phyloP scores from a whole-genome alignment of 164 flowering plant species.

The Stephania japonica region DNA sequence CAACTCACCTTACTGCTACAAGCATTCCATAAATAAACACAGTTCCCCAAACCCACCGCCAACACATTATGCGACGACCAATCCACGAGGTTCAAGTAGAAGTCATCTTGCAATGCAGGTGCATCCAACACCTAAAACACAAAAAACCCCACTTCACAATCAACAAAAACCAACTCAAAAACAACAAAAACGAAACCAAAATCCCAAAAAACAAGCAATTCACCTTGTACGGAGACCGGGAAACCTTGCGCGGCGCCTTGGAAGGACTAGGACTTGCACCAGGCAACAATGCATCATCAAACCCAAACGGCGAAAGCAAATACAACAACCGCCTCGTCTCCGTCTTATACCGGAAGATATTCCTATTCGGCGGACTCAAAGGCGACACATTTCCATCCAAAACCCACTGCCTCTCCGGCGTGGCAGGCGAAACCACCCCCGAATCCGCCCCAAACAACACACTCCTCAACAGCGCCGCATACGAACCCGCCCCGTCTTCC shows the following conservation, averaged over 20 bases:
- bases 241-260: conserved; percentile 72
- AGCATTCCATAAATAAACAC: conserved; percentile 98
- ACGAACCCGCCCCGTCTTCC: conserved; percentile 53
- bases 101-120: conserved; percentile 96
- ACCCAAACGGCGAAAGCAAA: conserved; percentile 61
- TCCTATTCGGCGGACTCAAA: conserved; percentile 34
- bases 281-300: conserved; percentile 49
- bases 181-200: background rate
- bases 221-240: conserved; percentile 89
- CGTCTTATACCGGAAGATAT: conserved; percentile 81
- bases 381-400: conserved; percentile 14
- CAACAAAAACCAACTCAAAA: conserved; percentile 5
- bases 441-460: conserved; percentile 70
- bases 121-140: conserved; percentile 80
- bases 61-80: conserved; percentile 95
- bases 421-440: conserved; percentile 33
- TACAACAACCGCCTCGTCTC: conserved; percentile 56
- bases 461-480: conserved; percentile 42
- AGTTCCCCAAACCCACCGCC: conserved; percentile 90
- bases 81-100: conserved; percentile 88
- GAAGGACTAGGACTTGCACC: conserved; percentile 58
- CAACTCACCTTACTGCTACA: conserved; percentile 81
- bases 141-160: conserved; percentile 4
- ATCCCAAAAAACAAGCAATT: background rate
- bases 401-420: conserved; percentile 47